Percentiles rank a stretch among this genome's conserved stretches.
Conservation (phyloP, 305 asterid genomes). For the Solanum hybrid region DNA sequence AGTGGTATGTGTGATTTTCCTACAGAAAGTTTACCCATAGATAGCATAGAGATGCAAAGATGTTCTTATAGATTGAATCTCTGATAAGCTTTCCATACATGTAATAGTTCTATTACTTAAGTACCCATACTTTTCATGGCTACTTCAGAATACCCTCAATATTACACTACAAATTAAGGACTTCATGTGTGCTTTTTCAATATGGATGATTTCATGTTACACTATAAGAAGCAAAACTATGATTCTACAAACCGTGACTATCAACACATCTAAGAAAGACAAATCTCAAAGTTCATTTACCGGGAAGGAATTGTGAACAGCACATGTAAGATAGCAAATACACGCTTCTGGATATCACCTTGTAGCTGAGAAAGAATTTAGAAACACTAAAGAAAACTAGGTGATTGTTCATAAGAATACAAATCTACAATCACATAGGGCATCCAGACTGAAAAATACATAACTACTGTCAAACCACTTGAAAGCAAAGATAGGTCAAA, state of each 20-base stretch:
- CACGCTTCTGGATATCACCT: background rate
- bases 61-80: constrained; percentile 13
- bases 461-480: background rate
- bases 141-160: background rate
- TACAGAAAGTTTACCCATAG: constrained; percentile 7
- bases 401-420: background rate
- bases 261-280: background rate
- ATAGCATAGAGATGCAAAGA: constrained; percentile 11
- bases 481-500: background rate
- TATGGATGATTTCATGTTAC: background rate
- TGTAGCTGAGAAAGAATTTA: background rate
- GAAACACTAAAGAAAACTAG: background rate
- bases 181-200: background rate
- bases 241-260: background rate
- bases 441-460: background rate
- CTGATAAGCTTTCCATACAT: background rate
- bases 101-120: background rate
- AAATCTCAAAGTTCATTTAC: background rate
- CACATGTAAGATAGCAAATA: background rate
- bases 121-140: background rate
- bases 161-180: background rate
- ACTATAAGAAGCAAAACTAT: background rate
- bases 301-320: background rate
- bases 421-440: background rate
- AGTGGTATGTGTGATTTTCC: constrained; percentile 24